Base-by-base conservation (phyloP, 2,329 filamentous ascomycete genomes). In the Fusarium mundagurra region DNA sequence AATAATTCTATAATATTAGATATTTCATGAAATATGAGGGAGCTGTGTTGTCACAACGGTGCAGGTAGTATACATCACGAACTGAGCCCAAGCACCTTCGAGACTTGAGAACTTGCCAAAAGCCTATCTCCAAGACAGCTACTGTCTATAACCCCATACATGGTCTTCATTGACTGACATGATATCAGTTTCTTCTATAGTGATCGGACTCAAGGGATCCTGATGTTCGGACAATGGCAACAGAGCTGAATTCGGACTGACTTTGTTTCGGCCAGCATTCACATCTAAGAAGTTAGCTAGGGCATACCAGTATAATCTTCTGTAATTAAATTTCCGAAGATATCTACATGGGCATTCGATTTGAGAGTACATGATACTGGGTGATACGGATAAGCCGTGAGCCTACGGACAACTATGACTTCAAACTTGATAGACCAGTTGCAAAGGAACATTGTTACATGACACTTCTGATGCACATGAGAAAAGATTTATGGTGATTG, bases 101-200 rank as follows among this genome's bases (percentile, higher is more conserved):
- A n/a, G 13, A 24, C 47, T 7, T 33, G 22, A 6, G 47, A 50
- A 24, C 11, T n/a, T 50, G 47, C 29, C 4, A 2, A 33, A 33
- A 18, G 8, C 16, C 29, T 24, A 9, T 18, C 18, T 18, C 7
- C 0, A 18, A 14, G 3, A 5, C 1, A 51, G 8, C 22, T n/a
- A 51, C 16, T 33, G 4, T 22, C 22, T 51, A 18, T 8, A 33
- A 7, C 8, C 29, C 4, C 16, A 8, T 4, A 11, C 0, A 20
- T 14, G 31, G 6, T 3, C 12, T 20, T 24, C 8, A 20, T 16
- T 20, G 12, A 20, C 20, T 8, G 3, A 3, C 13, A 24, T 24
- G 2, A 34, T 51, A 20, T 1, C 4, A 1, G 12, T 24, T 20
- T 51, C n/a, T 34, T 12, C 8, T 4, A 8, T 16, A 14, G 31